Base-by-base conservation (phyloP, 768 basidiomycete genomes). In the Crucibulum laeve region DNA sequence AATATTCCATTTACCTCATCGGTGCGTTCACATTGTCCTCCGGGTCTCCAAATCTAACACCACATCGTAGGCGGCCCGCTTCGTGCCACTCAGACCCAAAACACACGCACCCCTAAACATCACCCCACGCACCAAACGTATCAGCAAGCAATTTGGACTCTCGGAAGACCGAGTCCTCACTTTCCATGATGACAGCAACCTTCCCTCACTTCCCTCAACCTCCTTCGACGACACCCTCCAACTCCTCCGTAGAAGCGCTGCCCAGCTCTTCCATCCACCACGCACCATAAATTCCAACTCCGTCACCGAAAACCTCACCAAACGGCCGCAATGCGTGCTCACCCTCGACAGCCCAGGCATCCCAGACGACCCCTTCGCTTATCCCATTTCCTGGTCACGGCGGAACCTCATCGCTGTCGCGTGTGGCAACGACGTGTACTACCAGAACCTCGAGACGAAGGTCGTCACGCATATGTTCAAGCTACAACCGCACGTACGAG, bases 321-420 rank as follows among this genome's bases (percentile, higher is more conserved):
- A 69, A 45, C 69, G 69, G 35, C 70, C 69, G 42, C 79, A 82
- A 43, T 80, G 77, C 53, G 49, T 74, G 2, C 67, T 82, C 51
- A 74, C 77, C 0, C 65, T 84, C n/a, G 83, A 85, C 51, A 79
- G 78, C 11, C 83, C 82, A 0, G 81, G 80, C 3, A 73, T 84
- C 19, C 69, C 76, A 5, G 58, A 62, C 4, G 72, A 81, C 47
- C 63, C 70, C 6, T 74, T 76, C 41, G 75, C 80, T 3, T 77
- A 69, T 50, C 76, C 82, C 2, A 75, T 84, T 44, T 65, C 73
- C 26, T 85, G 83, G 82, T 84, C 82, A 2, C 59, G 46, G 22
- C 63, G 64, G 3, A 83, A 84, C 48, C 60, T 67, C 41, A 84
- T 85, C 38, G 79, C 80, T 1, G 80, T 85, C 15, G 76, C 79